Percentiles rank a stretch among this genome's conserved stretches.
phyloP scores from a whole-genome alignment of 306 rosid genomes.

The Trichosanthes cucumerina region DNA sequence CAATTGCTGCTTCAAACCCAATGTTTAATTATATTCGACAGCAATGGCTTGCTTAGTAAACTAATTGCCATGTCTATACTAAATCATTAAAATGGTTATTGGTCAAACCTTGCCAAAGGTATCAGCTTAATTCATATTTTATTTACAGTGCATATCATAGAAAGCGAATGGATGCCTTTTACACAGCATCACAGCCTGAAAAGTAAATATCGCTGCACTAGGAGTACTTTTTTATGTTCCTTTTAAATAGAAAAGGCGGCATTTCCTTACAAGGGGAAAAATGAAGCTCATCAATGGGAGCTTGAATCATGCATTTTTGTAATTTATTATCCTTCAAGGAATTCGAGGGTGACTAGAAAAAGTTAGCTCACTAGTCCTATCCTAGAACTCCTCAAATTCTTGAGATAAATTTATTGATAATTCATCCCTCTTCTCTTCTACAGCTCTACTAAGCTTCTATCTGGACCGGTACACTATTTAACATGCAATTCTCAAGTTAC shows the following conservation, averaged over 20 bases:
- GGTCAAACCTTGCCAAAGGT: not conserved
- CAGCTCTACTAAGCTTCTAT: not conserved
- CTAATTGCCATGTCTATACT: not conserved
- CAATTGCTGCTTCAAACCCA: not conserved
- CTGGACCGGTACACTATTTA: not conserved
- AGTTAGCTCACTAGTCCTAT: not conserved
- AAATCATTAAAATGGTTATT: not conserved
- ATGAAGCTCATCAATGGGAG: not conserved
- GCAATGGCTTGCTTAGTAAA: not conserved
- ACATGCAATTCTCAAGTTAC: not conserved
- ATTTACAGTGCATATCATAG: not conserved
- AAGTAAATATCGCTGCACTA: not conserved
- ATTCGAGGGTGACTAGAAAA: not conserved
- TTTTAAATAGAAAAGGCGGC: not conserved
- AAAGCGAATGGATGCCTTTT: not conserved
- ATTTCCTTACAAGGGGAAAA: not conserved
- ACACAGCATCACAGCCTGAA: not conserved
- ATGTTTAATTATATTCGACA: not conserved
- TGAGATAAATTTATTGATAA: not conserved
- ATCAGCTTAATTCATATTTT: not conserved
- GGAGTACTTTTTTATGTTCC: not conserved
- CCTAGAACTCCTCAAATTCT: not conserved
- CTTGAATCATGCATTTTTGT: not conserved
- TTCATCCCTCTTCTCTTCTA: not conserved
- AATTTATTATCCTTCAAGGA: not conserved